Base-by-base conservation (phyloP, 2,329 filamentous ascomycete genomes). In the Fusarium heterosporum region DNA sequence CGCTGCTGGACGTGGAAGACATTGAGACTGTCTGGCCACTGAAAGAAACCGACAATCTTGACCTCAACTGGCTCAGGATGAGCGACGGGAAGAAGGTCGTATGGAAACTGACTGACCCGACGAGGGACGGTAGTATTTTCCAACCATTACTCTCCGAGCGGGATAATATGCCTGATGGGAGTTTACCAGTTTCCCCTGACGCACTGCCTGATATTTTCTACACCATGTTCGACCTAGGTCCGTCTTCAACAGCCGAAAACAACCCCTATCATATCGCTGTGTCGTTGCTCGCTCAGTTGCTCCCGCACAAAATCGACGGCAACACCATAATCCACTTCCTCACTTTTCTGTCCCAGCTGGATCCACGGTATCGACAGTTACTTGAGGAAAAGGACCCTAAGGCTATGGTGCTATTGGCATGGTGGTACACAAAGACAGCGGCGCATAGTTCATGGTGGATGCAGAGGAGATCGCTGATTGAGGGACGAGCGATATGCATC, bases 11-110 rank as follows among this genome's bases (percentile, higher is more conserved):
- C 30, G 76, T 78, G 1, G 60, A 70, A 1, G 75, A 76, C 1
- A 77, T 84, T 0, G 74, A 81, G 48, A 73, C 84, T 54, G 79
- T 83, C 3, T 90, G 87, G 87, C 88, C 88, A 1, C 75, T 90
- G 3, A 82, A 79, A 36, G 64, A 75, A 3, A 72, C 78, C 0
- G 76, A 77, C 1, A 70, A 47, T 1, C 43, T 75, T 1, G 85
- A 89, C 62, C 77, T 90, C 2, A 80, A 85, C 68, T 90, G 87
- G 88, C 72, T 90, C 3, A 83, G 78, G 48, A 81, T 90, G 72
- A 82, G 79, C 57, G 80, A 85, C 13, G 85, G 85, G 0, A 89
- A 90, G 74, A 81, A 78, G 52, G 79, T 80, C 6, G 77, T 89
- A 2, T 88, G 83, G 81, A 71, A 79, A 3, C 72, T 88, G 0